Base-by-base conservation (phyloP, 768 basidiomycete species). In the Lactarius hatsudake region DNA sequence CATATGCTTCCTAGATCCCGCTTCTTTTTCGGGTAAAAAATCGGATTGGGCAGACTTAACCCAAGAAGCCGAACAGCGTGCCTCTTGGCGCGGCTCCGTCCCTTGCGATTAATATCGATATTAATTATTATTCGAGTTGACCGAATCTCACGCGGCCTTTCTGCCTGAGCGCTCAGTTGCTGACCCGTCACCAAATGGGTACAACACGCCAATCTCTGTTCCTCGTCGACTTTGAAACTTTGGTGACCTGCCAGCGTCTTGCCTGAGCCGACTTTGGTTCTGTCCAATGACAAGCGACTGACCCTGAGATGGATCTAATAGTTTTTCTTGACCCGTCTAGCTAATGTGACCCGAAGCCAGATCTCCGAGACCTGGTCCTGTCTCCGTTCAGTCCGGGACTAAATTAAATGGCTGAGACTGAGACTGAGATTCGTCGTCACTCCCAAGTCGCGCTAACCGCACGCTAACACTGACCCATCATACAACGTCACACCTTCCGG, bases 401-500 rank as follows among this genome's bases (percentile, higher is more conserved):
- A 67, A 56, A 30, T 30, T 63, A 67, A 56, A 30, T 30, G 55
- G 32, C 55, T 34, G 30, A 56, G 32, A 63, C 51, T 53, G 51
- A 63, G 18, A 42, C 66, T 67, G 59, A 53, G 51, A 53, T 53
- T 53, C 66, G 66, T 67, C 66, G 66, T 67, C 66, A 63, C 62
- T 63, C 59, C 66, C 57, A 67, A 62, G 57, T 63, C 51, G 51
- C 51, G 51, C 51, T 53, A 53, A 53, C 51, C 51, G 51, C 51
- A 53, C 51, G 51, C 51, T 53, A 53, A 53, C 26, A 51, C 48
- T 51, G 13, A 51, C 48, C 48, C 42, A 51, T 55, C 36, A 62
- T 59, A 63, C 62, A 67, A 63, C 66, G 66, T 67, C 66, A 67
- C 66, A 67, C 66, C 66, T 26, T 42, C 62, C 66, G 62, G 62